These are phyloP conservation scores for Alternaria brassicae DNA, from an alignment of 2,329 filamentous ascomycete genomes.

Conservation along the genomic window DNA sequence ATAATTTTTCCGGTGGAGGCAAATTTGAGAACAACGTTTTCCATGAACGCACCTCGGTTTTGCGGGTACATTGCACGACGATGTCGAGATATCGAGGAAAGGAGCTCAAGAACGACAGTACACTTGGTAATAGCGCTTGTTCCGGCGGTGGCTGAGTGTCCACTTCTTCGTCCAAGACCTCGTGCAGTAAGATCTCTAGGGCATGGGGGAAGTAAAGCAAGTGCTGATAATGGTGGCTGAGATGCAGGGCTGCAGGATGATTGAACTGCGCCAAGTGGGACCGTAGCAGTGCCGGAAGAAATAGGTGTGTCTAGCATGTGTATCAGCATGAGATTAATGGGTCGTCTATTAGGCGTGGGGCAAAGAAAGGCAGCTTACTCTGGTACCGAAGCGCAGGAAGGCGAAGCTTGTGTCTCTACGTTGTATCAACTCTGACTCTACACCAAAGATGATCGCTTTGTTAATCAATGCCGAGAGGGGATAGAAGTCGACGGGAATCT, in stretches of 20 bases:
- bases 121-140: slow-evolving; percentile 59
- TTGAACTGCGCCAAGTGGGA: slow-evolving; percentile 79
- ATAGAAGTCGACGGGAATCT: slow-evolving; percentile 91
- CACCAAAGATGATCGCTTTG: slow-evolving; percentile 87
- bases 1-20: slow-evolving; percentile 87
- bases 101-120: slow-evolving; percentile 61
- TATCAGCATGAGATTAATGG: slow-evolving; percentile 24
- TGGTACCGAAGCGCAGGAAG: slow-evolving; percentile 84
- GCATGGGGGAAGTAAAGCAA: slow-evolving; percentile 93
- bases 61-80: slow-evolving; percentile 94
- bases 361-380: slow-evolving; percentile 63
- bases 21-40: slow-evolving; percentile 90
- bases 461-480: slow-evolving; percentile 85
- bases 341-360: slow-evolving; percentile 10
- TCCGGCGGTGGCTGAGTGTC: slow-evolving; percentile 65
- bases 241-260: slow-evolving; percentile 77
- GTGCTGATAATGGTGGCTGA: slow-evolving; percentile 84
- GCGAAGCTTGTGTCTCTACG: slow-evolving; percentile 90
- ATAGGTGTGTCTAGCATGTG: slow-evolving; percentile 78
- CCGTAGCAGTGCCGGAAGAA: slow-evolving; percentile 85
- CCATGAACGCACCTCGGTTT: slow-evolving; percentile 96
- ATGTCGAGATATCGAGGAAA: slow-evolving; percentile 88
- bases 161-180: slow-evolving; percentile 93
- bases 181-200: slow-evolving; percentile 88
- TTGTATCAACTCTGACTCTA: slow-evolving; percentile 93